Percentiles rank a stretch among this genome's conserved stretches.
Evolutionary conservation across 2,329 filamentous ascomycete genomes (phyloP).

Genomic region (Neonectria neomacrospora): DNA sequence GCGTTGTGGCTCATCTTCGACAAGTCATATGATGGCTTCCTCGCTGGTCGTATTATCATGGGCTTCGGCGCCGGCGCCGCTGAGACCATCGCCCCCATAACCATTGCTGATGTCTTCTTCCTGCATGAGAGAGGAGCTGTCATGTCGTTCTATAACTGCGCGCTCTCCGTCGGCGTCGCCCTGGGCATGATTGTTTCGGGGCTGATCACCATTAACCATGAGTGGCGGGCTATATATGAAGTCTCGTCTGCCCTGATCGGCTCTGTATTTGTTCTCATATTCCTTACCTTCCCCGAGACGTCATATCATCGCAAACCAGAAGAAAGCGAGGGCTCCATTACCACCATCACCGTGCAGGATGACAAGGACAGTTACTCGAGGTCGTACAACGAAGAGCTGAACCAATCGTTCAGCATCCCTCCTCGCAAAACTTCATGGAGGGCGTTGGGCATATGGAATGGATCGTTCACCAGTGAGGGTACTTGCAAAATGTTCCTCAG

Average conservation of each 20-base stretch:
- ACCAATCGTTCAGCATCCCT: background rate
- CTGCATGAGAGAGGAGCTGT: conserved; percentile 64
- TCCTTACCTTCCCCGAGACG: conserved; percentile 67
- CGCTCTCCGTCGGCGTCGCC: conserved; percentile 55
- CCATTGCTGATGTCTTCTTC: conserved; percentile 67
- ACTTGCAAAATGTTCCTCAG: conserved; percentile 60
- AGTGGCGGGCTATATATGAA: conserved; percentile 64
- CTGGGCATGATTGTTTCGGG: conserved; percentile 57
- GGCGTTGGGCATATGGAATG: conserved; percentile 54
- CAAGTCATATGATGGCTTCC: conserved; percentile 52
- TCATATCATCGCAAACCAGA: conserved; percentile 53
- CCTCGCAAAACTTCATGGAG: conserved; percentile 47
- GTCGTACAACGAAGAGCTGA: conserved; percentile 32
- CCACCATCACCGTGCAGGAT: conserved; percentile 13
- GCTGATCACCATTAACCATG: conserved; percentile 59
- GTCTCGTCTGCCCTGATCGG: conserved; percentile 62
- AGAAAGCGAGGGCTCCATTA: conserved; percentile 16
- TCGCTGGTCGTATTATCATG: conserved; percentile 61
- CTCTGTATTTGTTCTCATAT: conserved; percentile 56
- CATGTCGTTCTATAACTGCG: conserved; percentile 59
- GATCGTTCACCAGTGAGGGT: conserved; percentile 57
- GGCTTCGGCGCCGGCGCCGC: conserved; percentile 65
- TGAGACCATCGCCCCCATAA: conserved; percentile 62
- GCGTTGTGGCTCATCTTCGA: conserved; percentile 58
- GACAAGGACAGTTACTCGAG: conserved; percentile 24